Percentiles rank a stretch among this genome's conserved stretches.
Evolutionary conservation across 1,284 basidiomycete species (phyloP).

Genomic region (Gymnopus androsaceus): DNA sequence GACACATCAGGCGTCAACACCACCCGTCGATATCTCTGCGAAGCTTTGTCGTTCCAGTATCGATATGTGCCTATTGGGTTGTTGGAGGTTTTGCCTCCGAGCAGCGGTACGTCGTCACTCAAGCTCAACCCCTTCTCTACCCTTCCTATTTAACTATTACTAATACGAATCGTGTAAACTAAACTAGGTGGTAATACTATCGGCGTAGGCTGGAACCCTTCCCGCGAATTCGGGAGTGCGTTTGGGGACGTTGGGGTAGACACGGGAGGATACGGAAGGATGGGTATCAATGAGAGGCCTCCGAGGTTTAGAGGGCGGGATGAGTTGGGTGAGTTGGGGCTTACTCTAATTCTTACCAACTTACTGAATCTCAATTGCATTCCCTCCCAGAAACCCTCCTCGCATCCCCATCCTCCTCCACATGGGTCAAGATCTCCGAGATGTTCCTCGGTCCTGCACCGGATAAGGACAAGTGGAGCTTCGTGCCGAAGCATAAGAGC

Average conservation of each 20-base stretch:
- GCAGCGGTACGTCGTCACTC: too few relatives aligned
- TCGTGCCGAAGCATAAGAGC: constrained; percentile 56
- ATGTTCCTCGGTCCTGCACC: constrained; percentile 76
- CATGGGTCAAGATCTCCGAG: constrained; percentile 95
- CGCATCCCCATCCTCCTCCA: constrained; percentile 77
- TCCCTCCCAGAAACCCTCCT: constrained; percentile 72
- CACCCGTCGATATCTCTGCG: constrained; percentile 92
- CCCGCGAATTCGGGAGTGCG: too few relatives aligned
- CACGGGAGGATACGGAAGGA: too few relatives aligned
- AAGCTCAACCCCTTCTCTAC: too few relatives aligned
- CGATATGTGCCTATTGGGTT: constrained; percentile 94
- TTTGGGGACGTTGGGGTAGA: too few relatives aligned
- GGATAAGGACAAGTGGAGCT: constrained; percentile 46
- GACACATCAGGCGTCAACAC: constrained; percentile 91
- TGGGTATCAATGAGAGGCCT: constrained; percentile 90
- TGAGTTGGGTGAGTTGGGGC: constrained; percentile 64
- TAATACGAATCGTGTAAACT: too few relatives aligned
- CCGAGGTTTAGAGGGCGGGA: constrained; percentile 84
- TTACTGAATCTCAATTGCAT: neutral
- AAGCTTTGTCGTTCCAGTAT: constrained; percentile 93
- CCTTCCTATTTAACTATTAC: too few relatives aligned
- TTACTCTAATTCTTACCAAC: neutral
- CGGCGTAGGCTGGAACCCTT: too few relatives aligned
- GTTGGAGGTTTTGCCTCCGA: constrained; percentile 80
- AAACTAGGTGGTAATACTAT: too few relatives aligned